These are phyloP conservation scores for Emergomyces africanus DNA, from an alignment of 2,329 filamentous ascomycete genomes.

Conservation along the genomic window DNA sequence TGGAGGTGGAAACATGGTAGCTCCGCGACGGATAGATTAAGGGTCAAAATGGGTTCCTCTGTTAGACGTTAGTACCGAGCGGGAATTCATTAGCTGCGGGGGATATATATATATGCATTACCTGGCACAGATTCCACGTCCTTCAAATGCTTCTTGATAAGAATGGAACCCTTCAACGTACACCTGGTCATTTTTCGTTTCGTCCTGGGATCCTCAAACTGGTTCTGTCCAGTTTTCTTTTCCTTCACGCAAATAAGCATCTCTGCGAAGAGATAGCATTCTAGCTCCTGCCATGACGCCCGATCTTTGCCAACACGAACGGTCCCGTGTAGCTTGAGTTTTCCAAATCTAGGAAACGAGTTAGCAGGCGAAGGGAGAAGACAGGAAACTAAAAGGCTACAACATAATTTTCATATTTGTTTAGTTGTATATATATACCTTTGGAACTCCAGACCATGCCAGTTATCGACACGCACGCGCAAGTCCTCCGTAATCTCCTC, in stretches of 20 bases:
- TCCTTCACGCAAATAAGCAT: constrained; percentile 99
- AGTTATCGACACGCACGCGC: constrained; percentile 84
- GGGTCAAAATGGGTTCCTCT: constrained; percentile 74
- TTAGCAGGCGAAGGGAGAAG: background rate
- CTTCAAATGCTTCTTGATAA: constrained; percentile 96
- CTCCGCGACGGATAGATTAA: constrained; percentile 83
- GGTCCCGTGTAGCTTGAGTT: constrained; percentile 75
- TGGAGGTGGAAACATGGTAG: constrained; percentile 88
- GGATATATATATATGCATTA: constrained; percentile 15
- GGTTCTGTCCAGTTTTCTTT: constrained; percentile 58
- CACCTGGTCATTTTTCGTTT: constrained; percentile 59
- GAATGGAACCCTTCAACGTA: constrained; percentile 90
- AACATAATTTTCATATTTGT: background rate
- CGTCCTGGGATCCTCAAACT: constrained; percentile 49
- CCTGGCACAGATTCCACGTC: constrained; percentile 57
- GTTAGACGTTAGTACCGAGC: constrained; percentile 1
- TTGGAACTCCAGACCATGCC: constrained; percentile 90
- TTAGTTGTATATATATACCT: constrained; percentile 35
- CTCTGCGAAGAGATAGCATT: constrained; percentile 93
- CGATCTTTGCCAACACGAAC: constrained; percentile 93
- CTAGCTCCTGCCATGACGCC: constrained; percentile 90
- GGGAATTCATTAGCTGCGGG: too few relatives aligned
- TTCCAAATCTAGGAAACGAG: constrained; percentile 60
- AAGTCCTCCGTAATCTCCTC: constrained; percentile 79
- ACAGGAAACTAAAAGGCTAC: background rate